Evolutionary conservation across 768 basidiomycete species (phyloP), one percentile per base, ranked within the genome.

Genomic region (Rhodotorula taiwanensis): DNA sequence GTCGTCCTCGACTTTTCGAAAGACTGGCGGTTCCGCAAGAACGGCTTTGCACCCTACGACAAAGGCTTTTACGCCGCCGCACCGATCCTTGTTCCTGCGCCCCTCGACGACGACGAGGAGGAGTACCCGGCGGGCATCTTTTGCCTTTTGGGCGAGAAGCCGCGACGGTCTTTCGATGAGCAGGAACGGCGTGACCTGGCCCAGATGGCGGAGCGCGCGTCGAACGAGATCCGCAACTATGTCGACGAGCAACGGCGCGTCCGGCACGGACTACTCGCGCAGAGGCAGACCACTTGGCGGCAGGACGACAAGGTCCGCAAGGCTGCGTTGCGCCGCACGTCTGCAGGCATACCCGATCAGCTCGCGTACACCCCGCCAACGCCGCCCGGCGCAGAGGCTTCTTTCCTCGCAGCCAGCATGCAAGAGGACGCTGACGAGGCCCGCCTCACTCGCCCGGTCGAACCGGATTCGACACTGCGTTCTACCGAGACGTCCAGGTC

Each of bases 11-110:
- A 69, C 34, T 58, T 69, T 13, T 25, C 50, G 8, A 33, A 58
- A 15, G 67, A 69, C 41, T 69, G 67, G 67, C 59, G 67, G 9
- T 67, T 62, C 49, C 9, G 20, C 16, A 25, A 57, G 47, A 67
- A 67, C 49, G 55, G 60, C 28, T 69, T 64, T 30, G 67, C 59
- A 20, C 13, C 41, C 10, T 58, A 64, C 44, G 5, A 34, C 2
- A 11, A 27, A 1, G 67, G 67, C 16, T 69, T 69, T 50, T 69
- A 69, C 60, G 67, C 67, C 23, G 62, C 67, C 0, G 59, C 62
- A 4, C 67, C 67, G 4, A 62, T 69, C 55, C 54, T 55, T 41
- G 43, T 62, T 0, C 67, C 63, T 16, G 63, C 62, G 0, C 56
- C 67, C 3, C 36, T 69, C 28, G 67, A 63, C 45, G 67, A 69